Base-by-base conservation (phyloP, 225 moss, liverwort and hornwort species). In the Climacium dendroides region DNA sequence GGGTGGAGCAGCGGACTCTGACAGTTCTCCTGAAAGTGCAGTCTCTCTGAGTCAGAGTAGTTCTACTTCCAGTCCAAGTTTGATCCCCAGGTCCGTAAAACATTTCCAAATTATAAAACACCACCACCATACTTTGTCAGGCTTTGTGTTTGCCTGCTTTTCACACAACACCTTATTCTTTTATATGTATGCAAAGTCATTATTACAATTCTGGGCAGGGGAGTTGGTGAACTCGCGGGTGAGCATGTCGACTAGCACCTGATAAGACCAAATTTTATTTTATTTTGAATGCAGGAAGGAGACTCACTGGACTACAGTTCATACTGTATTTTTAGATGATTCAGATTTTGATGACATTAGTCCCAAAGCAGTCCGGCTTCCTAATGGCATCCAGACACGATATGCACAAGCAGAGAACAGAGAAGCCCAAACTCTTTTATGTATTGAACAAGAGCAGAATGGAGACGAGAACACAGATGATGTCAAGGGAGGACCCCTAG, bases 301-400 rank as follows among this genome's bases (percentile, higher is more conserved):
- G 87, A 90, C 83, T 65, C 91, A 92, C 59, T 96, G 94, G 95
- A 96, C 94, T 62, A 93, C 94, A 71, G 95, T 96, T 64, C 95
- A 96, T 85, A 96, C 94, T 35, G 95, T 96, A 72, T 94, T 91
- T 84, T 90, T 96, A 80, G 90, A 96, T 89, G 95, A 96, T 89
- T 93, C 94, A 48, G 94, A 96, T 90, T 96, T 93, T 87, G 93
- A 93, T 86, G 91, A 91, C 67, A 90, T 78, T 32, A 91, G 91
- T 82, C 93, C 93, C 60, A 87, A 87, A 65, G 64, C 55, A 43
- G 79, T 58, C 78, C 78, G 60, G 47, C 92, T 89, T 65, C 88
- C 89, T 62, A 61, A 82, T 79, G 87, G 74, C 67, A 87, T 85
- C 78, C 93, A 84, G 70, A 87, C 87, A 45, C 85, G 82, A 62